Conservation (phyloP, 352 stramenopile species). For the Globisporangium iwayamae region DNA sequence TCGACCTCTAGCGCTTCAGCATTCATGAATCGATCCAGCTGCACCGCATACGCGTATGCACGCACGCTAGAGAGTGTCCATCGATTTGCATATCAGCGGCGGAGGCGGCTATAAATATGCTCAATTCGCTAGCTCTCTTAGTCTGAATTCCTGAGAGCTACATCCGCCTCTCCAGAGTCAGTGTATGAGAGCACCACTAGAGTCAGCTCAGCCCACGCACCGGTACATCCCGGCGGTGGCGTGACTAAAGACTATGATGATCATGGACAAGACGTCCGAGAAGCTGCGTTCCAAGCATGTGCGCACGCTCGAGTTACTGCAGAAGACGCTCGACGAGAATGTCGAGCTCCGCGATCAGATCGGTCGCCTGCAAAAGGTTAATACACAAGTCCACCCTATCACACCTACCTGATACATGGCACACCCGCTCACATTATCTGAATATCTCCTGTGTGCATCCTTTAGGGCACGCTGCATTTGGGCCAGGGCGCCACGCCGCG, state of each 20-base stretch:
- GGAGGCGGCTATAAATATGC: not conserved
- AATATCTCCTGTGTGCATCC: not conserved
- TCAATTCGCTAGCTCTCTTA: not conserved
- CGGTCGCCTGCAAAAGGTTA: constrained; percentile 45
- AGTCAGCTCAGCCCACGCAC: not conserved
- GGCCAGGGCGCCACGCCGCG: constrained; percentile 25
- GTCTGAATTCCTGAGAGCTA: not conserved
- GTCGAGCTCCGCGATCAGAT: constrained; percentile 53
- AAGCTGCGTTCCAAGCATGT: constrained; percentile 78
- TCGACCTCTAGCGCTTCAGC: too few relatives aligned
- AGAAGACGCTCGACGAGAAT: constrained; percentile 80
- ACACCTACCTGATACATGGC: not conserved
- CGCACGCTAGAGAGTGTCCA: too few relatives aligned
- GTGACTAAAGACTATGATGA: constrained; percentile 29
- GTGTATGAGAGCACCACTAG: not conserved
- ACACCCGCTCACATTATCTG: not conserved
- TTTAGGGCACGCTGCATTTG: constrained; percentile 44
- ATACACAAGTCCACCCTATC: not conserved
- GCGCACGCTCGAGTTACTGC: constrained; percentile 69
- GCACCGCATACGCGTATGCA: too few relatives aligned
- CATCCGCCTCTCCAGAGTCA: not conserved
- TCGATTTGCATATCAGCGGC: too few relatives aligned
- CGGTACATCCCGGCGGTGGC: too few relatives aligned
- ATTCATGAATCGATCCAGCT: too few relatives aligned
- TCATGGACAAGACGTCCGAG: constrained; percentile 61